Evolutionary conservation across 108 stramenopile genomes (phyloP), one percentile per base, ranked within the genome.

Genomic region (Craspedostauros australis): DNA sequence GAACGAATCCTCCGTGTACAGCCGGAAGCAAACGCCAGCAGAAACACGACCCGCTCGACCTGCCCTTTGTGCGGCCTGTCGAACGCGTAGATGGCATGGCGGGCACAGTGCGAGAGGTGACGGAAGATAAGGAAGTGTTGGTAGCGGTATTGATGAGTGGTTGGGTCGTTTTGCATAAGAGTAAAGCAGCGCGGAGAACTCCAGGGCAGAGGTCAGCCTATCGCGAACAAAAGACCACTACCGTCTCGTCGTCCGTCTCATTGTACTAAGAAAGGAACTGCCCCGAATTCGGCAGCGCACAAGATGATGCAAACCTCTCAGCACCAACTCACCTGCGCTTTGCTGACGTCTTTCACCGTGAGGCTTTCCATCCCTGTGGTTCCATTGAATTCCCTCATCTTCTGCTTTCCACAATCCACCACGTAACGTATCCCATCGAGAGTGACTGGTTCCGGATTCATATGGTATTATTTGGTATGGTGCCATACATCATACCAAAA

Each of bases 361-460:
- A 91, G 52, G 46, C 73, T 80, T 67, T 91, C 89, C 89, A 91
- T 86, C n/a, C 89, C 85, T 2, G 83, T 91, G 12, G 75, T 53
- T n/a, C 70, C 52, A 50, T 56, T 81, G 45, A 77, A 84, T 23
- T 79, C 80, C 41, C 83, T 62, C 9, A 59, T 64, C 50, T 91
- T 95, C 55, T 83, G 78, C 39, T 87, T 90, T 9, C 99, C 99
- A 23, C 82, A 66, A 68, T 99, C 99, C 22, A 98, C 66, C 24
- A 99, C 96, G 54, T 78, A 95, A 16, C 81, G 65, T 33, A 99
- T 93, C 2, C 92, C 95, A 32, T 88, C 84, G 31, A 99, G 63
- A 14, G 98, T 99, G 4, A 99, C 82, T 26, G 29, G 23, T n/a
- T n/a, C n/a, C n/a, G n/a, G n/a, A n/a, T n/a, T n/a, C n/a, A n/a